These are phyloP conservation scores for Tetraselmis chui DNA, from an alignment of 139 green algal species.

Conservation along the genomic window DNA sequence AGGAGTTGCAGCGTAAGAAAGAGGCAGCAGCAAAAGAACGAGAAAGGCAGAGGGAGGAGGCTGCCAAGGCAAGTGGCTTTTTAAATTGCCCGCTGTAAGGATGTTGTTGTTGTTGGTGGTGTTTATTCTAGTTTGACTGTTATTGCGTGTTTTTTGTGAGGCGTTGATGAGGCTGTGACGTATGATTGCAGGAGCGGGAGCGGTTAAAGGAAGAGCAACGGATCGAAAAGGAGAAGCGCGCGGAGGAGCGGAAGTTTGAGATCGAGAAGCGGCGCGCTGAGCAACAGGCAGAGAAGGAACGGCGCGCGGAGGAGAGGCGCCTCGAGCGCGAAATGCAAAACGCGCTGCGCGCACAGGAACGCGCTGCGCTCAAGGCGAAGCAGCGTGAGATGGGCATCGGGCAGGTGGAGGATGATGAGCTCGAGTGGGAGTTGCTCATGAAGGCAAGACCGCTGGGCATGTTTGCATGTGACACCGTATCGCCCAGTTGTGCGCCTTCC, in stretches of 20 bases:
- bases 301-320: conserved; percentile 22
- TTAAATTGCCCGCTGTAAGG: too few species aligned
- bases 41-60: not conserved
- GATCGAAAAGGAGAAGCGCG: conserved; percentile 12
- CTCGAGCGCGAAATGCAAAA: conserved; percentile 66
- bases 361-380: conserved; percentile 29
- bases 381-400: conserved; percentile 23
- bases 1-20: not conserved
- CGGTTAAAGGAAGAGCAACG: not conserved
- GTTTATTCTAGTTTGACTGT: not conserved
- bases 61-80: not conserved
- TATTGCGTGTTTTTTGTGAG: not conserved
- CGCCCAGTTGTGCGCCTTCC: not conserved
- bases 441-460: conserved; percentile 11
- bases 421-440: conserved; percentile 63
- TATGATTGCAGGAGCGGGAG: not conserved
- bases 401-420: conserved; percentile 65
- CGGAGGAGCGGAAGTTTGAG: conserved; percentile 7
- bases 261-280: conserved; percentile 13
- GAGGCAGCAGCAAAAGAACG: not conserved
- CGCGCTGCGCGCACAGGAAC: conserved; percentile 45
- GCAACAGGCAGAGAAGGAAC: conserved; percentile 21
- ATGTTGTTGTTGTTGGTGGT: too few species aligned
- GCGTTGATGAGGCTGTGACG: conserved; percentile 3
- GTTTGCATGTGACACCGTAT: conserved; percentile 2